Base-by-base conservation (phyloP, 2,329 filamentous ascomycete genomes). In the Penicillium sp. region DNA sequence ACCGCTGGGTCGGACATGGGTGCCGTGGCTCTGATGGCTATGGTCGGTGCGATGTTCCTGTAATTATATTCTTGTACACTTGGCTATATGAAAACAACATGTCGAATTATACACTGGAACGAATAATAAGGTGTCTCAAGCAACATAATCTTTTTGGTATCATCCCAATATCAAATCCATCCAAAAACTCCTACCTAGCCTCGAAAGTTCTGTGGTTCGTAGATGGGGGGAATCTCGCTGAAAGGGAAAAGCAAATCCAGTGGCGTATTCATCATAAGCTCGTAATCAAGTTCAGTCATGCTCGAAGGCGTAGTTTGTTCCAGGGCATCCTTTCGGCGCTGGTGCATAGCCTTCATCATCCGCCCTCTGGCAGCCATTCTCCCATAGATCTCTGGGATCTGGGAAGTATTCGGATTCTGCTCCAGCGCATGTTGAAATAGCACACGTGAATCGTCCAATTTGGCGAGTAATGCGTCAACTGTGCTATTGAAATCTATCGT, bases 401-500 rank as follows among this genome's bases (percentile, higher is more conserved):
- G 31, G 16, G 18, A 3, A 13, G 13, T 7, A 4, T 18, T 29
- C 1, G 27, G 14, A 7, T 39, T n/a, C n/a, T 57, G 11, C 2
- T 7, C 18, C 13, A 29, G 3, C 6, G 21, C 24, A 14, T 39
- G 32, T 10, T 42, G 21, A 1, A 34, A 22, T 1, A 40, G 14
- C 21, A 32, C 16, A 3, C 32, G 48, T 1, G 61, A 58, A 39
- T 62, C 62, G n/a, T 63, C 51, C 2, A 67, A 18, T 34, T 61
- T 69, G 10, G 27, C 18, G 13, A 32, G 18, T 3, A 68, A 31
- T 3, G 6, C 36, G 27, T 66, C 59, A 9, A 67, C 16, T 1
- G 55, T 55, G 1, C 52, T 41, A 9, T 60, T 29, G 42, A 67
- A 63, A 32, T 67, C 61, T 2, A 71, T 45, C 1, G 48, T 61